Conservation (phyloP, 73 alveolate species). For the Symbiodinium pilosum region DNA sequence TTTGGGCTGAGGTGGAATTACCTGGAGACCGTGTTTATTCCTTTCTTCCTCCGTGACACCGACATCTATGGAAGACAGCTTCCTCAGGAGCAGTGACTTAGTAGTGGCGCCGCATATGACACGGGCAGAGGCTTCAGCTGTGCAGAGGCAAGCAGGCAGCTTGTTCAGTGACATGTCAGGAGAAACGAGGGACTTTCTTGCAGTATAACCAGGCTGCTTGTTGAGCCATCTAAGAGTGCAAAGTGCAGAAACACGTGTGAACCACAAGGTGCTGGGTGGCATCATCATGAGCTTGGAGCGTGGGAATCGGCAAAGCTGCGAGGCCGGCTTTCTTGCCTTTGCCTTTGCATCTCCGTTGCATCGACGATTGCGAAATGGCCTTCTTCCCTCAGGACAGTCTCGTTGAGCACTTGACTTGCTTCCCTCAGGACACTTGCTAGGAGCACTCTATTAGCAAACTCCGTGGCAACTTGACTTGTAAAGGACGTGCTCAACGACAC, state of each 20-base stretch:
- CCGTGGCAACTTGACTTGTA: neutral
- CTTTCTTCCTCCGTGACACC: conserved; percentile 58
- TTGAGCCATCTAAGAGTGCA: neutral
- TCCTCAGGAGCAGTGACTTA: conserved; percentile 35
- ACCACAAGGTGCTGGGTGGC: conserved; percentile 51
- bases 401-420: conserved; percentile 57
- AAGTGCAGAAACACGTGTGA: neutral
- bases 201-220: conserved; percentile 68
- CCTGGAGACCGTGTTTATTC: conserved; percentile 58
- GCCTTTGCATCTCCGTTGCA: neutral
- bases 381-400: conserved; percentile 5
- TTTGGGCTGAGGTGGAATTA: conserved; percentile 82
- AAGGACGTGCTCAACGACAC: neutral
- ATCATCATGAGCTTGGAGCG: conserved; percentile 67
- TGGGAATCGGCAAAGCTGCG: neutral
- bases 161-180: neutral
- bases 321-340: neutral
- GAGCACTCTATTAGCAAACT: no score
- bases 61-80: conserved; percentile 69
- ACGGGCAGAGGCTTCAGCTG: no score
- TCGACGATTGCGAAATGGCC: neutral
- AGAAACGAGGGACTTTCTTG: conserved; percentile 56
- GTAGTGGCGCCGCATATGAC: no score
- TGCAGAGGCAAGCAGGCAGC: no score
- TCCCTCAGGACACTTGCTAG: conserved; percentile 25